Base-by-base conservation (phyloP, 208 protist species). In the Crithidia brevicula region DNA sequence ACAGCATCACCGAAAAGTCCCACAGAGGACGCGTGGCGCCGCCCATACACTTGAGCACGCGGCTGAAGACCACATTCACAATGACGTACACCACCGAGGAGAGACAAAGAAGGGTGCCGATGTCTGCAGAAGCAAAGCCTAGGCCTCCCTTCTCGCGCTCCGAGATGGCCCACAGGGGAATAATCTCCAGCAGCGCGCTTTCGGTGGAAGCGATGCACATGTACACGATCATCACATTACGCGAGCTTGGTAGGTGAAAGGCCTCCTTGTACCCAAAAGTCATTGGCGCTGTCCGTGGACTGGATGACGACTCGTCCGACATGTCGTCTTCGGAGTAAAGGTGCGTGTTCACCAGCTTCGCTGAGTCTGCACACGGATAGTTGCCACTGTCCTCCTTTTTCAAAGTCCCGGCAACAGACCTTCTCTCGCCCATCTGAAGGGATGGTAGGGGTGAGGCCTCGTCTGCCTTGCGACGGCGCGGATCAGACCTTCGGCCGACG, bases 161-260 rank as follows among this genome's bases (percentile, higher is more conserved):
- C 11, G 88, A 78, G 42, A 89, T 88, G 7, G 74, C 65, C 83
- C 84, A 89, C 33, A 93, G 71, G 18, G 80, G 79, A 45, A 93
- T 64, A 23, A 81, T 67, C 45, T 91, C 82, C 15, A 62, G 45
- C 46, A 88, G 74, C 18, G 63, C 66, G 54, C 85, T 83, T 46
- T 92, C 85, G 2, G 70, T 74, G 2, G 58, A 80, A 22, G 49
- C 65, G 18, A 94, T 60, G 16, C 86, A 53, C 89, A 91, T 92
- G 71, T 89, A 92, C 23, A 84, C 23, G 6, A 94, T 45, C 38
- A 85, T 63, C 28, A 76, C 67, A 46, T 58, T 78, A 18, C 86
- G 66, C 22, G 86, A 80, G 8, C 33, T 72, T 1, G 67, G 53
- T 34, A 75, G 33, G 15, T n/a, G 31, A 52, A 89, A 86, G 1